Evolutionary conservation across 768 basidiomycete species (phyloP).

Genomic region (Galerina marginata): DNA sequence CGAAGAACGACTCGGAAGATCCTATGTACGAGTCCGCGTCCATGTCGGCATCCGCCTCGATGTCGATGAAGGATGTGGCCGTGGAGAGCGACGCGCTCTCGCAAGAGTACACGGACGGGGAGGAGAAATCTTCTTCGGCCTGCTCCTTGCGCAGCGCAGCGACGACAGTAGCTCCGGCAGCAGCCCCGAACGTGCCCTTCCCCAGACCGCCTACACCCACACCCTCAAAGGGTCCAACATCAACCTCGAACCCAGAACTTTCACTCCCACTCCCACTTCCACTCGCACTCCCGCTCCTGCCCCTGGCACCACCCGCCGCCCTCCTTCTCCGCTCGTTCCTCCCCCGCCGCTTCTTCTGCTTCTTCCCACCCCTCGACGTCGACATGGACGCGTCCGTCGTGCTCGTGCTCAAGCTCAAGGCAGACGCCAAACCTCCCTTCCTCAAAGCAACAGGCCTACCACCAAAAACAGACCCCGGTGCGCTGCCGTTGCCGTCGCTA

Average conservation of each 20-base stretch:
- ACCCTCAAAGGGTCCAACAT: not conserved
- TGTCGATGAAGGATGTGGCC: no score
- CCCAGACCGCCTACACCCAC: no score
- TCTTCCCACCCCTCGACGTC: not conserved
- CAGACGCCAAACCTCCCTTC: not conserved
- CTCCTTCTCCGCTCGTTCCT: not conserved
- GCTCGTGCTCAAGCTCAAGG: no score
- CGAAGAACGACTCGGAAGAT: conserved; percentile 10
- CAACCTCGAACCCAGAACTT: not conserved
- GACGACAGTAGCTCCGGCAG: not conserved
- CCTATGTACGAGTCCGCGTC: not conserved
- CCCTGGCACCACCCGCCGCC: not conserved
- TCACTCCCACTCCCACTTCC: not conserved
- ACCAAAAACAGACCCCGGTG: not conserved
- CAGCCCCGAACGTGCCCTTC: not conserved
- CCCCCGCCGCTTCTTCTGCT: not conserved
- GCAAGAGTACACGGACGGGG: conserved; percentile 12
- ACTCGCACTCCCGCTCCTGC: not conserved
- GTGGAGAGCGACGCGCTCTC: conserved; percentile 1
- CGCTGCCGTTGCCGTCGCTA: no score
- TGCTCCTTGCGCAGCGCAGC: not conserved
- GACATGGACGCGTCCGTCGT: conserved; percentile 2
- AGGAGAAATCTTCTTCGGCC: not conserved
- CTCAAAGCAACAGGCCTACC: not conserved
- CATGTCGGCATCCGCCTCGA: no score